These are phyloP conservation scores for Penicillium brevicompactum DNA, from an alignment of 2,329 filamentous ascomycete genomes.

Conservation along the genomic window DNA sequence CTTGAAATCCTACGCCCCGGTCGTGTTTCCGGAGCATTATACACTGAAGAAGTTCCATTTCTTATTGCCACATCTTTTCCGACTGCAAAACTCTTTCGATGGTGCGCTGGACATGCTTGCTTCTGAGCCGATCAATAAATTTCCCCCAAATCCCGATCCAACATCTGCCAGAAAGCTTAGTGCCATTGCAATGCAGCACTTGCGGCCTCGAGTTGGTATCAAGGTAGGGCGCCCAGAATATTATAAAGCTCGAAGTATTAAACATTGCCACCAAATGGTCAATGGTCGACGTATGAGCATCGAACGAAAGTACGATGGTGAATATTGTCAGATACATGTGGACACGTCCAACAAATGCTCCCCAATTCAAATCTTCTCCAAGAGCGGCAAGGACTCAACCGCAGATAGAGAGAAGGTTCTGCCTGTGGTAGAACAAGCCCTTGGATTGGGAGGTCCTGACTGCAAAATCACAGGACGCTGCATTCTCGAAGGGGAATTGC, in stretches of 20 bases:
- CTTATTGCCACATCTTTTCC: constrained; percentile 68
- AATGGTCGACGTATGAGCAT: constrained; percentile 66
- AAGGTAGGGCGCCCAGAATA: constrained; percentile 68
- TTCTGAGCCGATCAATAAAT: constrained; percentile 35
- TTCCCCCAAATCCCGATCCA: constrained; percentile 40
- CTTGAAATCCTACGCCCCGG: constrained; percentile 72
- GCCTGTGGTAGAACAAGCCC: constrained; percentile 63
- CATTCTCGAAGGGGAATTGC: constrained; percentile 81
- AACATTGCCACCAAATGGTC: constrained; percentile 71
- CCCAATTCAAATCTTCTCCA: constrained; percentile 81
- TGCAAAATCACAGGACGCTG: constrained; percentile 66
- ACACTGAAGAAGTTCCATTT: constrained; percentile 67
- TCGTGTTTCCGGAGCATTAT: constrained; percentile 60
- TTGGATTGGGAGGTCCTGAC: constrained; percentile 61
- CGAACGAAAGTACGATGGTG: constrained; percentile 82
- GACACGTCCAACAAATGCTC: constrained; percentile 59
- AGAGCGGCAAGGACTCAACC: constrained; percentile 88
- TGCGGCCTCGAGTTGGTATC: constrained; percentile 60
- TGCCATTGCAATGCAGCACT: constrained; percentile 40
- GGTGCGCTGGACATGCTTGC: constrained; percentile 60
- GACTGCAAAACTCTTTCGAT: constrained; percentile 69
- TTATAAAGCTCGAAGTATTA: constrained; percentile 69
- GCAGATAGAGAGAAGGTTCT: constrained; percentile 66
- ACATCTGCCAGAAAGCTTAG: constrained; percentile 32
- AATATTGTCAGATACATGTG: constrained; percentile 88